These are phyloP conservation scores for Globisporangium cylindrosporum DNA, from an alignment of 352 stramenopile species.

Conservation along the genomic window DNA sequence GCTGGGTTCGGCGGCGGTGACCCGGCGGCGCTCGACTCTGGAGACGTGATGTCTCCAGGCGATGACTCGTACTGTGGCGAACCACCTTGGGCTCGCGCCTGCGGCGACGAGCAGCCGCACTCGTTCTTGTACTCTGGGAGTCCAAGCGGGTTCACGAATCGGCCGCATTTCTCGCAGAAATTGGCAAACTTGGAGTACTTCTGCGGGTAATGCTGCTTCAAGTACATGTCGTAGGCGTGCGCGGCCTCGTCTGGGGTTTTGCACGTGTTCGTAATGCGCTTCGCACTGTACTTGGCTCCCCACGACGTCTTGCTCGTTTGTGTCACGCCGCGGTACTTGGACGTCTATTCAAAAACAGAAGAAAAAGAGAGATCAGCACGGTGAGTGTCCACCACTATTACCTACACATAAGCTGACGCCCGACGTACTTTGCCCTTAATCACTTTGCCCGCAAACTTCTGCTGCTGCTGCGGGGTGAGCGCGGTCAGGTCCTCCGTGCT, in stretches of 20 bases:
- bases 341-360: conserved; percentile 40
- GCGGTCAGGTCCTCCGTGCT: conserved; percentile 44
- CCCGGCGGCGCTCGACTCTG: conserved; percentile 14
- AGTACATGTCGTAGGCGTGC: conserved; percentile 77
- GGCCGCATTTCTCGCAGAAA: conserved; percentile 78
- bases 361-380: neutral
- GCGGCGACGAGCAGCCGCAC: conserved; percentile 46
- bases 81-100: conserved; percentile 5
- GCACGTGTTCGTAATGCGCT: conserved; percentile 87
- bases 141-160: conserved; percentile 80
- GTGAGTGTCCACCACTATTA: neutral
- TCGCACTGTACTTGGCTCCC: conserved; percentile 87
- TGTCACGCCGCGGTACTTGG: conserved; percentile 83
- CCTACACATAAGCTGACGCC: conserved; percentile 5
- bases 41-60: conserved; percentile 17
- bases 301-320: conserved; percentile 86
- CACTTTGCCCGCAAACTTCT: conserved; percentile 67
- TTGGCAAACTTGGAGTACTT: conserved; percentile 88
- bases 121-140: conserved; percentile 72
- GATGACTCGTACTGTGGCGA: conserved; percentile 26
- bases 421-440: conserved; percentile 73
- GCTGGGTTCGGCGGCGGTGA: conserved; percentile 26
- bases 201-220: conserved; percentile 77
- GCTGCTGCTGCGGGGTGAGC: conserved; percentile 40
- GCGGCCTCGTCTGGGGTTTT: conserved; percentile 85